A percentile compares a stretch with the other conserved stretches of the same genome.
Conservation (phyloP, 139 green algal genomes). For the Coelastrella sp. region DNA sequence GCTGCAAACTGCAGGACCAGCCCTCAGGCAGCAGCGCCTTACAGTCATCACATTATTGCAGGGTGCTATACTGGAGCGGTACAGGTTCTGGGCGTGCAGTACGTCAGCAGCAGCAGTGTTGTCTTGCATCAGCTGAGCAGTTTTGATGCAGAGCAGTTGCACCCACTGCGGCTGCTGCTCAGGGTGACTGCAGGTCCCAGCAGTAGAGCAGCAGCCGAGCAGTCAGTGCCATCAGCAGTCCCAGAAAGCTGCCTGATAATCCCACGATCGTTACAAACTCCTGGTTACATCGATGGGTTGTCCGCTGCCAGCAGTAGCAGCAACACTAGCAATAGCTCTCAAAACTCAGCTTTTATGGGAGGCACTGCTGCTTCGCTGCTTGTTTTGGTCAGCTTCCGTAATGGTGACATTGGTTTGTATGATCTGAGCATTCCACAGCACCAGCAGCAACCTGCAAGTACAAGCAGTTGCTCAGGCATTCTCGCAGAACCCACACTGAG, state of each 20-base stretch:
- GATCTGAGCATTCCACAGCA: not conserved
- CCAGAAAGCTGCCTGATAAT: conserved; percentile 23
- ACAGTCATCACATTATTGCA: not conserved
- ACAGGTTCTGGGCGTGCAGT: not conserved
- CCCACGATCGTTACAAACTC: not conserved
- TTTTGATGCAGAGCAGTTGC: conserved; percentile 13
- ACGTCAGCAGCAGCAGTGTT: not conserved
- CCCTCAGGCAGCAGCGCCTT: not conserved
- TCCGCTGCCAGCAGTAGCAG: not conserved
- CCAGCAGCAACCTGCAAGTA: not conserved
- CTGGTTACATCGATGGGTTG: not conserved
- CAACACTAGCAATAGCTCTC: not conserved
- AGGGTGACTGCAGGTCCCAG: conserved; percentile 6
- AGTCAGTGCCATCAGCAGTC: not conserved
- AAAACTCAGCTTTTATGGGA: not conserved
- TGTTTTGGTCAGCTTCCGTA: conserved; percentile 25
- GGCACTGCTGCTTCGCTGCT: not conserved
- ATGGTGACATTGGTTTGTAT: conserved; percentile 22
- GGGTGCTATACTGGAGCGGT: conserved; percentile 25
- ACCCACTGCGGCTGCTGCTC: conserved; percentile 8
- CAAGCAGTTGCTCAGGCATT: not conserved
- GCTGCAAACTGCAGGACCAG: not conserved
- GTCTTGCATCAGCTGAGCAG: not conserved
- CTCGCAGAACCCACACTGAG: not conserved
- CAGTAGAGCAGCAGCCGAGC: conserved; percentile 2